Percentiles rank a stretch among this genome's conserved stretches.
These are phyloP conservation scores for Boletus vermiculosoides DNA, from an alignment of 768 basidiomycete genomes.

Conservation along the genomic window DNA sequence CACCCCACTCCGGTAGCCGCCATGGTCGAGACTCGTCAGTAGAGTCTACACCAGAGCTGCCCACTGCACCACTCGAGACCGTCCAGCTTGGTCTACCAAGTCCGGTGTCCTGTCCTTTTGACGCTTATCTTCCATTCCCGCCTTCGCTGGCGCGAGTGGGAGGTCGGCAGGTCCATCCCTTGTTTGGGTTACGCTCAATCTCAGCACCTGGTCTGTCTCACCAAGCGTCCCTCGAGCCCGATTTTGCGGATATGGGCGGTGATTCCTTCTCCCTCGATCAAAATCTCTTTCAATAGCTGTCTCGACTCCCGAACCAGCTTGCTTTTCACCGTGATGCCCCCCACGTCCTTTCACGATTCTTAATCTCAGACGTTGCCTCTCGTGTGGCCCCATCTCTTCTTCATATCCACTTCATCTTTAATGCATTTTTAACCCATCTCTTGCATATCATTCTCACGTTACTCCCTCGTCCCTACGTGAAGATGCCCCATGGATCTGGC, in stretches of 20 bases:
- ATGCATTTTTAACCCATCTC: constrained; percentile 33
- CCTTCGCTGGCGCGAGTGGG: constrained; percentile 22
- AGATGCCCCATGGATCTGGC: constrained; percentile 20
- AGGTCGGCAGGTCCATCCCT: constrained; percentile 26
- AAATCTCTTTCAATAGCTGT: constrained; percentile 47
- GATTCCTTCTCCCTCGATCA: constrained; percentile 43
- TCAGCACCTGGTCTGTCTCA: constrained; percentile 40
- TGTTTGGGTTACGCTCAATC: constrained; percentile 42
- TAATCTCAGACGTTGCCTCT: constrained; percentile 29
- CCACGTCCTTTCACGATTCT: constrained; percentile 20
- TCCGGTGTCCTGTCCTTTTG: constrained; percentile 38
- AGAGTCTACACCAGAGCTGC: constrained; percentile 56
- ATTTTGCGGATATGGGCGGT: constrained; percentile 41
- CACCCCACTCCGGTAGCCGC: constrained; percentile 47
- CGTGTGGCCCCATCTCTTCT: constrained; percentile 31
- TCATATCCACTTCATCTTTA: constrained; percentile 26
- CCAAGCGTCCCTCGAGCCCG: constrained; percentile 34
- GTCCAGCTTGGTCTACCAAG: constrained; percentile 39
- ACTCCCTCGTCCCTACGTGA: constrained; percentile 20
- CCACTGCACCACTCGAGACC: constrained; percentile 39
- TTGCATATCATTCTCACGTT: constrained; percentile 34
- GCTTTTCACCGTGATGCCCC: constrained; percentile 10
- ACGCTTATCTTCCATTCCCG: constrained; percentile 28
- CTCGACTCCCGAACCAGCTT: constrained; percentile 20
- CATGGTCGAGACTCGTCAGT: constrained; percentile 45